Percentiles rank a stretch among this genome's conserved stretches.
phyloP scores from a whole-genome alignment of 106 monocot species.

The Acorus gramineus region DNA sequence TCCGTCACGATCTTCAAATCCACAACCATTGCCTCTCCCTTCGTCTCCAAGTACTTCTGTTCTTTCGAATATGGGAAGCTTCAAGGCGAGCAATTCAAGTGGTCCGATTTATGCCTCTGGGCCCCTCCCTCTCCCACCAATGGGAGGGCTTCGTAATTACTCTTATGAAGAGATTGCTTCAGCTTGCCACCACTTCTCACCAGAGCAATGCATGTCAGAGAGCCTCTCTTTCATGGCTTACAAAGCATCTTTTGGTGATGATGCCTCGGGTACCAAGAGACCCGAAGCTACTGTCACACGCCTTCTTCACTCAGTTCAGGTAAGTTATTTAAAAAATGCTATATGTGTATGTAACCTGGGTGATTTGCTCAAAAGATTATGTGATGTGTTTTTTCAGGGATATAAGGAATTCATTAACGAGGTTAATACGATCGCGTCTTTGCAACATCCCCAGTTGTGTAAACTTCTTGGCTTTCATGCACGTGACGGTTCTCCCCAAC shows the following conservation, averaged over 20 bases:
- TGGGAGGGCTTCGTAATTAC: conserved; percentile 50
- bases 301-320: conserved; percentile 62
- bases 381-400: conserved; percentile 31
- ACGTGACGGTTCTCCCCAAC: conserved; percentile 65
- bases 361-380: neutral
- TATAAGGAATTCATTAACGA: conserved; percentile 74
- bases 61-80: conserved; percentile 60
- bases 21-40: conserved; percentile 76
- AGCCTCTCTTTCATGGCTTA: conserved; percentile 50
- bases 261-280: conserved; percentile 36
- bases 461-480: conserved; percentile 84
- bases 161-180: conserved; percentile 66
- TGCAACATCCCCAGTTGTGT: conserved; percentile 81
- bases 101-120: conserved; percentile 33
- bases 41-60: conserved; percentile 22
- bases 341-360: neutral
- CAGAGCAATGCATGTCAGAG: conserved; percentile 65
- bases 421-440: conserved; percentile 53
- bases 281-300: conserved; percentile 68
- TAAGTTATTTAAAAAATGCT: conserved; percentile 2
- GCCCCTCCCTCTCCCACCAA: conserved; percentile 77
- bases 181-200: conserved; percentile 75
- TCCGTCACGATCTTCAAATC: conserved; percentile 38
- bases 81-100: conserved; percentile 39
- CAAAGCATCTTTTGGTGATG: conserved; percentile 82